Evolutionary conservation across 176 grass and related monocot species (phyloP).

Genomic region (Saccharum spontaneum): DNA sequence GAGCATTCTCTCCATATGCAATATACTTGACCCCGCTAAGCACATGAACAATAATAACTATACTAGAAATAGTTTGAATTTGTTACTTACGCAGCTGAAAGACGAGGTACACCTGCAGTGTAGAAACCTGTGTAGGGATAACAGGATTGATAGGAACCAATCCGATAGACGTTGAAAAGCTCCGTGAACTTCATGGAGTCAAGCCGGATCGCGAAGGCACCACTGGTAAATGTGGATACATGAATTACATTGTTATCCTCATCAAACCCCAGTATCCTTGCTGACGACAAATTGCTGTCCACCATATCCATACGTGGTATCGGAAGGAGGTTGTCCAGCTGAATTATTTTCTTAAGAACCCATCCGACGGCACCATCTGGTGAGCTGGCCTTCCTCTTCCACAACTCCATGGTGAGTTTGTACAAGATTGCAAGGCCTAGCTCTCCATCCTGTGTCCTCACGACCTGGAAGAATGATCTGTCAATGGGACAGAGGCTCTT

Average conservation of each 20-base stretch:
- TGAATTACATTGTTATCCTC: conserved; percentile 10
- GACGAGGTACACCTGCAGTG: not conserved
- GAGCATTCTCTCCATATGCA: too few relatives aligned
- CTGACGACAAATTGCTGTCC: too few relatives aligned
- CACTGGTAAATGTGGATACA: not conserved
- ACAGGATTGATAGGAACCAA: not conserved
- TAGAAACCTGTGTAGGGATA: conserved; percentile 26
- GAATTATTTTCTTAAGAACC: not conserved
- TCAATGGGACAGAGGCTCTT: not conserved
- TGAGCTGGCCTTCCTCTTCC: not conserved
- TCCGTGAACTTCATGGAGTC: not conserved
- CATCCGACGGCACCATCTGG: not conserved
- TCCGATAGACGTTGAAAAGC: not conserved
- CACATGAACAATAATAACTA: not conserved
- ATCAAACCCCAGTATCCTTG: not conserved
- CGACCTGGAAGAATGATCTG: not conserved
- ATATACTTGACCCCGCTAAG: too few relatives aligned
- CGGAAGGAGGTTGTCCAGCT: not conserved
- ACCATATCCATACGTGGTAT: not conserved
- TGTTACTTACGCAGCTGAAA: not conserved
- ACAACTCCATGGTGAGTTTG: not conserved
- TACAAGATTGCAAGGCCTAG: not conserved
- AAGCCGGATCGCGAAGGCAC: not conserved
- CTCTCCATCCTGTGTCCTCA: not conserved
- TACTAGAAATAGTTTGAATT: not conserved